phyloP scores from a whole-genome alignment of 2,329 filamentous ascomycete species.

The Triangularia setosa region DNA sequence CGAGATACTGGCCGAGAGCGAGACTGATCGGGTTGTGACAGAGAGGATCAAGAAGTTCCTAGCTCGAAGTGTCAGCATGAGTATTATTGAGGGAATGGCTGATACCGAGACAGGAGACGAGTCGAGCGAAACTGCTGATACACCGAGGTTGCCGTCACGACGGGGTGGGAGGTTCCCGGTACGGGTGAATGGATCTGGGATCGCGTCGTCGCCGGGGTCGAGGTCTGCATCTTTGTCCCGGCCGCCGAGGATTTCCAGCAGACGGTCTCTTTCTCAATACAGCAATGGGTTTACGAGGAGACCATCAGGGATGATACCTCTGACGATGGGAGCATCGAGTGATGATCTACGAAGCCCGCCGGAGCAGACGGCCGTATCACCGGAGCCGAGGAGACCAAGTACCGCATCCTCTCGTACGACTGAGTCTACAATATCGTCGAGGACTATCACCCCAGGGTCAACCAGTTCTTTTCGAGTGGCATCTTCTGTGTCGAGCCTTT shows the following conservation, averaged over 20 bases:
- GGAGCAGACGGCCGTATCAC: slow-evolving; percentile 41
- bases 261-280: slow-evolving; percentile 64
- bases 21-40: slow-evolving; percentile 58
- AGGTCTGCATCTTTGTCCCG: slow-evolving; percentile 61
- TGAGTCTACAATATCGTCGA: slow-evolving; percentile 47
- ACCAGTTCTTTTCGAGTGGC: not conserved
- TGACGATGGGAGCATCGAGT: slow-evolving; percentile 64
- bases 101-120: slow-evolving; percentile 57
- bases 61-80: slow-evolving; percentile 34
- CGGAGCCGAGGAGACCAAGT: slow-evolving; percentile 39
- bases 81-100: slow-evolving; percentile 38
- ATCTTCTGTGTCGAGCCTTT: not conserved
- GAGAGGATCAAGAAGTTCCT: slow-evolving; percentile 59
- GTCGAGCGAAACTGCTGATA: slow-evolving; percentile 71
- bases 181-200: slow-evolving; percentile 64
- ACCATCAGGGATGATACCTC: slow-evolving; percentile 63
- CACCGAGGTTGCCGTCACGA: slow-evolving; percentile 60
- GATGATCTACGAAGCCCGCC: slow-evolving; percentile 63
- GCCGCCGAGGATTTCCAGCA: slow-evolving; percentile 72
- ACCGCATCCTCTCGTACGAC: slow-evolving; percentile 54
- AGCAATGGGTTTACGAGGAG: slow-evolving; percentile 55
- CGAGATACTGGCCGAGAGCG: slow-evolving; percentile 54
- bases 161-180: slow-evolving; percentile 62
- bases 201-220: slow-evolving; percentile 54
- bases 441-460: not conserved